Evolutionary conservation across 2,329 filamentous ascomycete genomes (phyloP).

Genomic region (Colletotrichum karsti): DNA sequence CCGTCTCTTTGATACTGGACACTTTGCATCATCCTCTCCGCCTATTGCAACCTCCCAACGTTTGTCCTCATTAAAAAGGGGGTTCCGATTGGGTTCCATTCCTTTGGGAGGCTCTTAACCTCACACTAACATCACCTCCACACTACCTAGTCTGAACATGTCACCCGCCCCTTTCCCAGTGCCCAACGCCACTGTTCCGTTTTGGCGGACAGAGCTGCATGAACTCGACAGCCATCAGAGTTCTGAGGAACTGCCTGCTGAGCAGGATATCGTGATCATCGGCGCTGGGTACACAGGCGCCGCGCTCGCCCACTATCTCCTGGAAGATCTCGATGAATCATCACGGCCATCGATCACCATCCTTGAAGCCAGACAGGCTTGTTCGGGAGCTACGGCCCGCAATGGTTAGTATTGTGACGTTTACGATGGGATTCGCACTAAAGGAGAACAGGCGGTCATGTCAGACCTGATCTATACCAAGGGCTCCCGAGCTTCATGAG

Average conservation of each 20-base stretch:
- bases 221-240: slow-evolving; percentile 26
- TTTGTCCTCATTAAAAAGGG: background rate
- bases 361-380: slow-evolving; percentile 29
- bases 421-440: background rate
- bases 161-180: slow-evolving; percentile 4
- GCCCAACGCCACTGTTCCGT: slow-evolving; percentile 6
- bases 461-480: slow-evolving; percentile 23
- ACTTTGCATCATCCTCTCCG: background rate
- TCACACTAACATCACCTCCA: background rate
- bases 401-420: background rate
- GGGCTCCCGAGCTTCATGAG: background rate
- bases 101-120: background rate
- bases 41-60: background rate
- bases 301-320: slow-evolving; percentile 9
- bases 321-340: background rate
- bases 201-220: slow-evolving; percentile 21
- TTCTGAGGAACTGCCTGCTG: slow-evolving; percentile 13
- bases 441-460: slow-evolving; percentile 16
- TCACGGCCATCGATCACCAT: slow-evolving; percentile 9
- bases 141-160: background rate
- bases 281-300: slow-evolving; percentile 26
- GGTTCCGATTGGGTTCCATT: background rate
- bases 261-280: slow-evolving; percentile 28
- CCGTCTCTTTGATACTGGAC: background rate
- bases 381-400: slow-evolving; percentile 25